These are phyloP conservation scores for Wickerhamiella australiensis DNA, from an alignment of 805 yeast genomes.

Conservation along the genomic window DNA sequence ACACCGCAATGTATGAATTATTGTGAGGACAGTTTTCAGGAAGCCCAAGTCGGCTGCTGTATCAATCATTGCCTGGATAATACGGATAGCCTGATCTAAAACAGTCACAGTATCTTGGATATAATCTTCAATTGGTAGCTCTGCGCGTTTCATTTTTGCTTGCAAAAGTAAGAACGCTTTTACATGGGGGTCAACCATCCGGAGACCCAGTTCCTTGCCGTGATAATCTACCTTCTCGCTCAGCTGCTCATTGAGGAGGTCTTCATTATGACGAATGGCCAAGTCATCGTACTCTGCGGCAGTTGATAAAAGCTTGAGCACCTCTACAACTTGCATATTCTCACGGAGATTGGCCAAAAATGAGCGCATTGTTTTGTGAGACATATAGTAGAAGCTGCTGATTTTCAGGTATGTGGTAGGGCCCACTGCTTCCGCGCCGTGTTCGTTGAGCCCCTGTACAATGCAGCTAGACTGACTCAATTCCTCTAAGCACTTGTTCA, in stretches of 20 bases:
- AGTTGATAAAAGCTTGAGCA: slow-evolving; percentile 48
- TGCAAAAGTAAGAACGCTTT: slow-evolving; percentile 62
- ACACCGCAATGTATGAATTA: slow-evolving; percentile 67
- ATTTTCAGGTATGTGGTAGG: slow-evolving; percentile 78
- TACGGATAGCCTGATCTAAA: slow-evolving; percentile 86
- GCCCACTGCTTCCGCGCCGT: slow-evolving; percentile 27
- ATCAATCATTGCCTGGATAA: slow-evolving; percentile 84
- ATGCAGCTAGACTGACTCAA: slow-evolving; percentile 67
- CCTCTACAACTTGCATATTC: slow-evolving; percentile 47
- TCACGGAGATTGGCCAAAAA: slow-evolving; percentile 33
- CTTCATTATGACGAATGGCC: slow-evolving; percentile 88
- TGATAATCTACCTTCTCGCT: slow-evolving; percentile 54
- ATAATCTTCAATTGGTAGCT: slow-evolving; percentile 89
- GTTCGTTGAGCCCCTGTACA: background rate
- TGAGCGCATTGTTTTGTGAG: slow-evolving; percentile 75
- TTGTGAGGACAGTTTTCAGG: slow-evolving; percentile 44
- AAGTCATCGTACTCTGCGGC: slow-evolving; percentile 77
- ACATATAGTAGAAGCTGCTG: slow-evolving; percentile 82
- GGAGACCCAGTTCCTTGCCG: slow-evolving; percentile 30
- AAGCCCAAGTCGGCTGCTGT: slow-evolving; percentile 77
- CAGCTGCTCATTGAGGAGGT: slow-evolving; percentile 70
- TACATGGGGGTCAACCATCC: slow-evolving; percentile 80
- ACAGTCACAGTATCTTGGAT: slow-evolving; percentile 88
- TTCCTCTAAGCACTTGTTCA: slow-evolving; percentile 56
- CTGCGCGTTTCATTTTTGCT: slow-evolving; percentile 57